Evolutionary conservation across 2,329 filamentous ascomycete genomes (phyloP).

Genomic region (Cladophialophora exuberans): DNA sequence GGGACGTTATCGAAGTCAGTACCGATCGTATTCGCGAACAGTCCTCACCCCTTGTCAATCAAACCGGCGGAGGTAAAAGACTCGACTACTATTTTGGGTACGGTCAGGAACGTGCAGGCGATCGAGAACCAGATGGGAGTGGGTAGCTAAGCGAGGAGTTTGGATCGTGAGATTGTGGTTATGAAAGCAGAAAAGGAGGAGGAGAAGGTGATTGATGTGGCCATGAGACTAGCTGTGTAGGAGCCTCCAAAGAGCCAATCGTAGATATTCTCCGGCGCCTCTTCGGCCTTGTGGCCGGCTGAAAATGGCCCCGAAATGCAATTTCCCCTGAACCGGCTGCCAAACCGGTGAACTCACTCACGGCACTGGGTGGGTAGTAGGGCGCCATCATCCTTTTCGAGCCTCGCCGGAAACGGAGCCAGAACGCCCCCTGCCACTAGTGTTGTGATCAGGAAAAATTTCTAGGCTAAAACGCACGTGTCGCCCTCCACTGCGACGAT

Average conservation of each 20-base stretch:
- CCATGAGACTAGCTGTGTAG: no score
- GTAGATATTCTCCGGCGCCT: neutral
- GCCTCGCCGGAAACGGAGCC: no score
- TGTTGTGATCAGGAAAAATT: no score
- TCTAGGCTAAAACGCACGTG: no score
- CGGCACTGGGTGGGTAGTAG: no score
- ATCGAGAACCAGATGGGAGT: conserved; percentile 1
- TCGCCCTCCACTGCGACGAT: no score
- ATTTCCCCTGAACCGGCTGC: conserved; percentile 3
- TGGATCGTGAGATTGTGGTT: neutral
- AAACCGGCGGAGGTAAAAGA: neutral
- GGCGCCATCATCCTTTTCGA: no score
- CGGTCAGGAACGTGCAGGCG: neutral
- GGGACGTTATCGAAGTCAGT: neutral
- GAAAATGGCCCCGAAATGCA: neutral
- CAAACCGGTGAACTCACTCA: no score
- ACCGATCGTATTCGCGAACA: neutral
- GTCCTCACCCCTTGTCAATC: neutral
- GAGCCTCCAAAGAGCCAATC: neutral
- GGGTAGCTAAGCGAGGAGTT: neutral
- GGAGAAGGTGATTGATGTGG: no score
- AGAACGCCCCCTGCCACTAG: no score
- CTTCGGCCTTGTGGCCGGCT: neutral
- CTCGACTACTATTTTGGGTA: neutral
- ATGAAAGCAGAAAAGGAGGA: no score